phyloP scores from a whole-genome alignment of 2,329 filamentous ascomycete species.

The Penicillium fuscoglaucum region DNA sequence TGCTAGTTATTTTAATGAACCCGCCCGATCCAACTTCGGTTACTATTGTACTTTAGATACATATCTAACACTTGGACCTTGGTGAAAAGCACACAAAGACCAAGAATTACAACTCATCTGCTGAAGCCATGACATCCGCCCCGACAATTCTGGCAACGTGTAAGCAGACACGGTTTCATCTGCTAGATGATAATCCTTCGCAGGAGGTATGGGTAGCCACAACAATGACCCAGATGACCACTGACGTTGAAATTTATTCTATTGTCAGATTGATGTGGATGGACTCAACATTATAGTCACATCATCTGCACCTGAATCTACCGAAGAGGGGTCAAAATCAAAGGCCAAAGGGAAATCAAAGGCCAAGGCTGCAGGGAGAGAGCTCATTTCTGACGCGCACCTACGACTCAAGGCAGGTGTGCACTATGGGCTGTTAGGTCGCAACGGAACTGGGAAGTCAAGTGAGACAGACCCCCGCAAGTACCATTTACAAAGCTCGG shows the following conservation, averaged over 20 bases:
- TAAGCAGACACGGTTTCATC: conserved; percentile 67
- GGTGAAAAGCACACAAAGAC: not conserved
- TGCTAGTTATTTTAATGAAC: not conserved
- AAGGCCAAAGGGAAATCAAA: conserved; percentile 50
- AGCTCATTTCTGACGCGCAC: conserved; percentile 69
- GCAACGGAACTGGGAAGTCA: conserved; percentile 82
- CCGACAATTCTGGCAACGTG: conserved; percentile 59
- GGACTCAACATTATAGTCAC: conserved; percentile 69
- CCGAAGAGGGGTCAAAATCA: conserved; percentile 24
- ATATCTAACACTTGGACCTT: not conserved
- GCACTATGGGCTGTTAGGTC: conserved; percentile 74
- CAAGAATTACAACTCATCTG: no score
- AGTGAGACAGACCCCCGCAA: conserved; percentile 48
- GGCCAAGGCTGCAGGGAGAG: conserved; percentile 53
- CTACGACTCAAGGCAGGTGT: conserved; percentile 70
- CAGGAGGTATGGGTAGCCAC: conserved; percentile 49
- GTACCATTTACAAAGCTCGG: not conserved
- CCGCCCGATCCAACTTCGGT: no score
- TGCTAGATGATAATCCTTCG: conserved; percentile 56
- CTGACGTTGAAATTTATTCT: not conserved
- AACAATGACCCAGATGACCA: not conserved
- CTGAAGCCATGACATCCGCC: conserved; percentile 12
- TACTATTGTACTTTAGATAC: not conserved
- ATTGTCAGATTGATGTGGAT: conserved; percentile 64
- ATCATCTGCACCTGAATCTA: conserved; percentile 33